A percentile compares a stretch with the other conserved stretches of the same genome.
phyloP scores from a whole-genome alignment of 2,329 filamentous ascomycete species.

The Rugonectria rugulosa region DNA sequence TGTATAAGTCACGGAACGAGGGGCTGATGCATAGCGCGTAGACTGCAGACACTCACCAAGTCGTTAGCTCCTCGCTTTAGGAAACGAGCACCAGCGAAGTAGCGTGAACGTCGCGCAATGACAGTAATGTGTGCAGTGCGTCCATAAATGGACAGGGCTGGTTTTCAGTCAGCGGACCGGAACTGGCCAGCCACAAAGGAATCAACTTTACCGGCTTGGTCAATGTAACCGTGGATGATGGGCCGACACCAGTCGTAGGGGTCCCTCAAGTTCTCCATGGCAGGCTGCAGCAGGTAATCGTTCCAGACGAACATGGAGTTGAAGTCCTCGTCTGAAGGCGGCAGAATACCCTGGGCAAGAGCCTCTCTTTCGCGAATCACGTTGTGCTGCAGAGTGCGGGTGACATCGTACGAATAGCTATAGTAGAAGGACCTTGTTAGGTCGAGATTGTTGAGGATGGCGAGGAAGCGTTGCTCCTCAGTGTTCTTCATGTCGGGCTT shows the following conservation, averaged over 20 bases:
- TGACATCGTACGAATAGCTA: slow-evolving; percentile 98
- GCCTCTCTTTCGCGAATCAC: slow-evolving; percentile 81
- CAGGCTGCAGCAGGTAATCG: slow-evolving; percentile 83
- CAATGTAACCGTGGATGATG: slow-evolving; percentile 94
- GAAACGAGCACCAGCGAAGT: slow-evolving; percentile 93
- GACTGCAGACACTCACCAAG: slow-evolving; percentile 51
- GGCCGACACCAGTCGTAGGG: slow-evolving; percentile 96
- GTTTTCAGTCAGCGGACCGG: neutral
- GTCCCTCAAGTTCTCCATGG: slow-evolving; percentile 72
- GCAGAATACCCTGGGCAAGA: slow-evolving; percentile 68
- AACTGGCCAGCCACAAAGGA: neutral
- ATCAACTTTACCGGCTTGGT: slow-evolving; percentile 70
- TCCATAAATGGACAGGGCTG: slow-evolving; percentile 81
- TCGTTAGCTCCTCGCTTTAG: slow-evolving; percentile 96
- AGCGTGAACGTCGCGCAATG: slow-evolving; percentile 88
- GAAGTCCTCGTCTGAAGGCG: slow-evolving; percentile 69
- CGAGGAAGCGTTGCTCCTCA: slow-evolving; percentile 88
- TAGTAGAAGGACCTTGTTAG: slow-evolving; percentile 95
- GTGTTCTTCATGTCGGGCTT: slow-evolving; percentile 81
- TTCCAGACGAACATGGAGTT: slow-evolving; percentile 99
- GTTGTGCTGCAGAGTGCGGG: slow-evolving; percentile 89
- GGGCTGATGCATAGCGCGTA: too few relatives aligned
- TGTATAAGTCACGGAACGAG: too few relatives aligned
- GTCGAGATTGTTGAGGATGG: slow-evolving; percentile 90
- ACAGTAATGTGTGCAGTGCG: slow-evolving; percentile 90